A percentile compares a stretch with the other conserved stretches of the same genome.
Conservation (phyloP, 306 rosid species). For the Fragaria ananassa region DNA sequence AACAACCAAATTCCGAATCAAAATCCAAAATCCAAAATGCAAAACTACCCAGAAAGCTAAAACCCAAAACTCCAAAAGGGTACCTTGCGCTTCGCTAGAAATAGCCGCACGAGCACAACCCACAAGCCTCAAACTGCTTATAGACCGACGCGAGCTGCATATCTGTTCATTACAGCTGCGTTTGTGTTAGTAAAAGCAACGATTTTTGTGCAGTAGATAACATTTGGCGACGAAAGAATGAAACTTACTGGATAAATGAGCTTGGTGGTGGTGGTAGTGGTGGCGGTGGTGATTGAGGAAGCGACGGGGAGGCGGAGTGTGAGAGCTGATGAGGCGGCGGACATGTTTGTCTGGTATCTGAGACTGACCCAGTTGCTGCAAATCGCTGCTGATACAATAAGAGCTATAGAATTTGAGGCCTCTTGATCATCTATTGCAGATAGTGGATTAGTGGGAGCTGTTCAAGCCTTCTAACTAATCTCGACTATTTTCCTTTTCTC, state of each 20-base stretch:
- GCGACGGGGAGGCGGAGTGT: conserved; percentile 24
- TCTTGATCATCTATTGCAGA: neutral
- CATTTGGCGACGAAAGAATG: neutral
- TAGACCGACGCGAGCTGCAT: conserved; percentile 25
- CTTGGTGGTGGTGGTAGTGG: conserved; percentile 10
- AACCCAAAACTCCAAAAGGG: neutral
- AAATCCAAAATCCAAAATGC: neutral
- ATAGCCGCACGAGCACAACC: conserved; percentile 43
- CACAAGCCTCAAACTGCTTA: conserved; percentile 35
- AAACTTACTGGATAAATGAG: conserved; percentile 27
- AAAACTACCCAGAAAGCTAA: conserved; percentile 5
- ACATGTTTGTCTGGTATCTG: neutral
- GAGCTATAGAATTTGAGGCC: neutral
- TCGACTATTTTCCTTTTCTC: neutral
- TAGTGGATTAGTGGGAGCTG: neutral
- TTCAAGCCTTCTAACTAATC: neutral
- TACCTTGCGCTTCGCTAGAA: conserved; percentile 43
- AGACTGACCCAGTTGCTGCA: neutral
- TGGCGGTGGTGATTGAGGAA: conserved; percentile 20
- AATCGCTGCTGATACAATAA: neutral
- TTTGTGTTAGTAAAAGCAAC: conserved; percentile 5
- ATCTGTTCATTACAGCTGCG: conserved; percentile 14
- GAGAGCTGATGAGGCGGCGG: conserved; percentile 16
- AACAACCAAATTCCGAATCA: neutral
- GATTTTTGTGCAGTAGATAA: neutral